Percentiles rank a stretch among this genome's conserved stretches.
These are phyloP conservation scores for Pseudopyricularia javanii DNA, from an alignment of 2,329 filamentous ascomycete species.

Conservation along the genomic window DNA sequence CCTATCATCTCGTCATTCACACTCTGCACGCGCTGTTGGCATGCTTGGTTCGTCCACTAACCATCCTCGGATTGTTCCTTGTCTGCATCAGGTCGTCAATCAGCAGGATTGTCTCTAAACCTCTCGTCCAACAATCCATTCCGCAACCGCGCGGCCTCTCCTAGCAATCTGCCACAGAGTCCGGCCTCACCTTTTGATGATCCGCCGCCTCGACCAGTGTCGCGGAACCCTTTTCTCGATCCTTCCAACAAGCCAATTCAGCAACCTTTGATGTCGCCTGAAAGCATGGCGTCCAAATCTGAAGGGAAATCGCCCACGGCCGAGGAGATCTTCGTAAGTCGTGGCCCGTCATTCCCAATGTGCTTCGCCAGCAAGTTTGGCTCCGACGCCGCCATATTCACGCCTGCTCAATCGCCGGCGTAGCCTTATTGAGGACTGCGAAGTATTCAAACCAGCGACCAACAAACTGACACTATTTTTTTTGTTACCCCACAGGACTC, in stretches of 20 bases:
- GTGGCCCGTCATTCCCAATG: conserved; percentile 3
- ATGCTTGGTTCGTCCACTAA: conserved; percentile 7
- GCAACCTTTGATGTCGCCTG: conserved; percentile 24
- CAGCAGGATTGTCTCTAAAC: conserved; percentile 47
- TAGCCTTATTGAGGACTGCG: background rate
- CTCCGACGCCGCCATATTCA: too few relatives aligned
- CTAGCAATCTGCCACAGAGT: conserved; percentile 26
- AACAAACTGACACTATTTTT: background rate
- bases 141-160: conserved; percentile 60
- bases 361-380: too few relatives aligned
- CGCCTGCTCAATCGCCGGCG: background rate
- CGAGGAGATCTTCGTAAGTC: conserved; percentile 68
- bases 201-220: conserved; percentile 46
- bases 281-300: conserved; percentile 36
- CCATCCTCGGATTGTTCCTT: conserved; percentile 12
- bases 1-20: conserved; percentile 18
- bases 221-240: conserved; percentile 67
- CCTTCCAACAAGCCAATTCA: conserved; percentile 23
- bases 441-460: background rate
- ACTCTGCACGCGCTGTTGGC: conserved; percentile 20
- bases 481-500: conserved; percentile 39
- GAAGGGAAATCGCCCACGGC: conserved; percentile 40
- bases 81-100: conserved; percentile 28
- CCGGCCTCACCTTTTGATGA: conserved; percentile 49
- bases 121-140: conserved; percentile 76